Percentiles rank a stretch among this genome's conserved stretches.
phyloP scores from a whole-genome alignment of 192 early-diverging fungal species.

The Coemansia umbellata region DNA sequence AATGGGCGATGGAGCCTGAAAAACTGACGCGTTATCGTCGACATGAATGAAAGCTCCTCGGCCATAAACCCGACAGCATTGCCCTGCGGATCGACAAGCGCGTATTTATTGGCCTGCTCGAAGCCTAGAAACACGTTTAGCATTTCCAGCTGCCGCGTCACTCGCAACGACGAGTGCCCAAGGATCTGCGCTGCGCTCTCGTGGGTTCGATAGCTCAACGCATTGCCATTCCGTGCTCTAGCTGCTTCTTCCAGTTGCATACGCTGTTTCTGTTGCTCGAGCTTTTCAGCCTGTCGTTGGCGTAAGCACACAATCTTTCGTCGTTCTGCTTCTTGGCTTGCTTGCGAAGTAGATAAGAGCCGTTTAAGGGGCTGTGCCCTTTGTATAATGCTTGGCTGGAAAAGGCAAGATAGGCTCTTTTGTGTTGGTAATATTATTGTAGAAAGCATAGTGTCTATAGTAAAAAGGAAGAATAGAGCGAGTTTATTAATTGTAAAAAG shows the following conservation, averaged over 20 bases:
- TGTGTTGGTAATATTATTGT: too few species aligned
- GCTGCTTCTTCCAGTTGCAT: not conserved
- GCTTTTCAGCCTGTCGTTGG: not conserved
- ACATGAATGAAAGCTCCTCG: slow-evolving; percentile 67
- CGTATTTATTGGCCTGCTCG: slow-evolving; percentile 86
- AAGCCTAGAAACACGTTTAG: slow-evolving; percentile 70
- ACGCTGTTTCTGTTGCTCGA: not conserved
- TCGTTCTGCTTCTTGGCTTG: too few species aligned
- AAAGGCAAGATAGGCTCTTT: too few species aligned
- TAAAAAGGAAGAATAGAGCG: not conserved
- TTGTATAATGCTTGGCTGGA: too few species aligned
- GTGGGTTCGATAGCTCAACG: too few species aligned
- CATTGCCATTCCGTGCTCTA: too few species aligned
- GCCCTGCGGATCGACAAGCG: slow-evolving; percentile 64
- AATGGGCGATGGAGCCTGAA: slow-evolving; percentile 71
- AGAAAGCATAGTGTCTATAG: not conserved
- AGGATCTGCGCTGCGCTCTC: slow-evolving; percentile 4
- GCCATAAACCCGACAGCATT: slow-evolving; percentile 75
- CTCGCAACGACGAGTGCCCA: slow-evolving; percentile 6
- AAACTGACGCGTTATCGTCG: slow-evolving; percentile 65
- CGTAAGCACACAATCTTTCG: not conserved
- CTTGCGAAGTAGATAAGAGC: too few species aligned
- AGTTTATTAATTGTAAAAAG: too few species aligned
- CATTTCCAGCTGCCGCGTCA: slow-evolving; percentile 75
- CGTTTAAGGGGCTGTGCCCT: too few species aligned